Conservation (phyloP, 2,329 filamentous ascomycete species). For the Calonectria pseudoturangicola region DNA sequence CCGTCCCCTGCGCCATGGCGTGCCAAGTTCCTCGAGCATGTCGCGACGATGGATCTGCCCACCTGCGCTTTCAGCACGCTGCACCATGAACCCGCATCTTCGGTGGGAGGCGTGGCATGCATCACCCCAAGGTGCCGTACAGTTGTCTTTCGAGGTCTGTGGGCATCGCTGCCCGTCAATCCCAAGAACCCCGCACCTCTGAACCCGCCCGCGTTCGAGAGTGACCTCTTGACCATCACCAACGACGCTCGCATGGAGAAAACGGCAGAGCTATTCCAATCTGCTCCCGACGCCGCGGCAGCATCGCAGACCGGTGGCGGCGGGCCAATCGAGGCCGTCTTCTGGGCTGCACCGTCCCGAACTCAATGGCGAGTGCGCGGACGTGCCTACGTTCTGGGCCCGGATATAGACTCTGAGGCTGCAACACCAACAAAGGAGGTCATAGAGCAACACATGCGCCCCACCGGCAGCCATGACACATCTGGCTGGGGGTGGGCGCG, state of each 20-base stretch:
- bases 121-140: slow-evolving; percentile 79
- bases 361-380: slow-evolving; percentile 93
- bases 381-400: slow-evolving; percentile 82
- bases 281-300: slow-evolving; percentile 52
- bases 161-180: slow-evolving; percentile 82
- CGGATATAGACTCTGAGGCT: slow-evolving; percentile 74
- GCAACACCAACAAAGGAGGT: slow-evolving; percentile 73
- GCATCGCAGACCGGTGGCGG: slow-evolving; percentile 73
- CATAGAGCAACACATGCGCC: slow-evolving; percentile 78
- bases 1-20: slow-evolving; percentile 71
- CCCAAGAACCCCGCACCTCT: slow-evolving; percentile 81
- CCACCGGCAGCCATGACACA: slow-evolving; percentile 55
- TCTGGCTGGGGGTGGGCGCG: slow-evolving; percentile 83
- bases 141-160: slow-evolving; percentile 91
- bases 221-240: slow-evolving; percentile 87
- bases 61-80: slow-evolving; percentile 72
- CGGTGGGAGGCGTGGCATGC: slow-evolving; percentile 63
- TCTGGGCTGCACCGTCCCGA: slow-evolving; percentile 82
- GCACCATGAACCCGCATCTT: slow-evolving; percentile 62
- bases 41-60: slow-evolving; percentile 67
- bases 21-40: slow-evolving; percentile 69
- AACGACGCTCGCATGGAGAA: slow-evolving; percentile 94
- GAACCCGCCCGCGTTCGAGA: slow-evolving; percentile 82
- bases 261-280: slow-evolving; percentile 77
- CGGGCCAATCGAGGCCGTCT: slow-evolving; percentile 86